Base-by-base conservation (phyloP, 2,329 filamentous ascomycete genomes). In the Alternaria sp. region DNA sequence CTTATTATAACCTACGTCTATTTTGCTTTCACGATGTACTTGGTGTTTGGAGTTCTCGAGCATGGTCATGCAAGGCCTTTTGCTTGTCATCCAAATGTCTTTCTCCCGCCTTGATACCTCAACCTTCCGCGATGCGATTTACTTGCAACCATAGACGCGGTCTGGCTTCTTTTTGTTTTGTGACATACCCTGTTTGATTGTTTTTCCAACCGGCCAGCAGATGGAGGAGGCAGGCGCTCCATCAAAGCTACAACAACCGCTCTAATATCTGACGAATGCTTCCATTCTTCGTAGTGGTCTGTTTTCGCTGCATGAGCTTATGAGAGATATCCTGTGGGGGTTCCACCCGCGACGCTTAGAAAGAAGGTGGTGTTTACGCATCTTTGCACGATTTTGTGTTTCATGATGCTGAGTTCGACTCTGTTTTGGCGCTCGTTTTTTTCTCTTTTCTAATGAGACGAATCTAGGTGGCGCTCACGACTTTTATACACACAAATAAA, bases 161-260 rank as follows among this genome's bases (percentile, higher is more conserved):
- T 50, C 42, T 46, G 55, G 53, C 46, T 66, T 60, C 44, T 29
- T 36, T 56, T 29, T 61, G 45, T 58, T 66, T 65, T 56, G 51
- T 64, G 56, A 56, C 63, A 68, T 63, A 65, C 63, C 60, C 64
- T 37, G 39, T 64, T 56, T 29, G 28, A 11, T 14, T 17, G 17
- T 17, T 41, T 41, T 41, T 7, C 39, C 39, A n/a, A 34, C 56
- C 31, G 41, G 60, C 62, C 63, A 64, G 63, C 50, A n/a, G 64
- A 70, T 75, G 74, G 73, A 75, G 73, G 75, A 76, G 72, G 71
- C 71, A 75, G 75, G 75, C 73, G 74, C 75, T 76, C 71, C 73
- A 72, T 74, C 63, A 39, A 60, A 55, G 69, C 67, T 70, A 58
- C 58, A 62, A 34, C 13, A 63, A 68, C 62, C 58, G 54, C 68